These are phyloP conservation scores for Kockiozyma suomiensis DNA, from an alignment of 805 yeast genomes.

Conservation along the genomic window DNA sequence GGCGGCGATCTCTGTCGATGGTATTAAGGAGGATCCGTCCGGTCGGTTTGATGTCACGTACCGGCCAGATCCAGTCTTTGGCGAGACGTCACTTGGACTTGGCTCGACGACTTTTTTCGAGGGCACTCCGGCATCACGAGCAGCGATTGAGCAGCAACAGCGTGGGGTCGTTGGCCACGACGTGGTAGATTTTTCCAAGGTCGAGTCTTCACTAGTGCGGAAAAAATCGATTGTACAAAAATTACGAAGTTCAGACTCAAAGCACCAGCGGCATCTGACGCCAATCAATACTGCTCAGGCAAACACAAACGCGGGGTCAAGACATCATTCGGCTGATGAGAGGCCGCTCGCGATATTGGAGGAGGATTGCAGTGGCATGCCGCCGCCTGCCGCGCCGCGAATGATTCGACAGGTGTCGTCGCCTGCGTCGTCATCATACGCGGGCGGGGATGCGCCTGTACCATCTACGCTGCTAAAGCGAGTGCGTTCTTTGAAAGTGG, in stretches of 20 bases:
- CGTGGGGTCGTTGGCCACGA: constrained; percentile 13
- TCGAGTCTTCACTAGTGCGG: constrained; percentile 57
- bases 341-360: constrained; percentile 3
- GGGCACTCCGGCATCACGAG: constrained; percentile 85
- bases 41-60: constrained; percentile 63
- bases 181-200: constrained; percentile 17
- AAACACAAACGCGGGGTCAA: constrained; percentile 20
- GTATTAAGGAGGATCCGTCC: constrained; percentile 31
- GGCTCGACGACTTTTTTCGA: constrained; percentile 92
- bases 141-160: constrained; percentile 32
- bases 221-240: constrained; percentile 82
- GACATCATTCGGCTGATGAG: constrained; percentile 7
- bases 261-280: not conserved
- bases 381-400: constrained; percentile 16
- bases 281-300: constrained; percentile 13
- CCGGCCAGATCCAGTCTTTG: constrained; percentile 77
- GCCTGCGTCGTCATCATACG: constrained; percentile 20
- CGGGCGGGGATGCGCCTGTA: not conserved
- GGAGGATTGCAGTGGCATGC: not conserved
- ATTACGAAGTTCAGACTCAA: constrained; percentile 44
- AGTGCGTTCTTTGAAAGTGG: constrained; percentile 86
- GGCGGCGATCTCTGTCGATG: constrained; percentile 34
- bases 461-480: constrained; percentile 63
- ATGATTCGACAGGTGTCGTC: constrained; percentile 30
- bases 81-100: constrained; percentile 80